phyloP scores from a whole-genome alignment of 116 monocot genomes.

The Iris pallida region DNA sequence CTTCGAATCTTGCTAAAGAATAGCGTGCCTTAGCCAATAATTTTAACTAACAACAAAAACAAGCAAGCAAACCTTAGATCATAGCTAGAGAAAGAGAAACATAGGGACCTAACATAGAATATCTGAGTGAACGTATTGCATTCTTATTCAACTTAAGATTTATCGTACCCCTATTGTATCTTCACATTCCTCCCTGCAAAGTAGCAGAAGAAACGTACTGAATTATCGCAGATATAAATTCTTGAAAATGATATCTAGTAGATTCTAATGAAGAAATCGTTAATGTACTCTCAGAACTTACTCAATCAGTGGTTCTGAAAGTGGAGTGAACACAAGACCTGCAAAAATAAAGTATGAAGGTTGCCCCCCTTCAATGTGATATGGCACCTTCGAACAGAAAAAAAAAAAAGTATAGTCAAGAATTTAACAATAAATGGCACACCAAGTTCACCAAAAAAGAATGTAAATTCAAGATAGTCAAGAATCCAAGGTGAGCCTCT shows the following conservation, averaged over 20 bases:
- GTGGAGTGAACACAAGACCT: constrained; percentile 85
- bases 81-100: background rate
- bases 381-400: constrained; percentile 49
- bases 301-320: constrained; percentile 94
- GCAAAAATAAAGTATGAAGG: constrained; percentile 75
- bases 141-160: no score
- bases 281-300: constrained; percentile 29
- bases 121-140: no score
- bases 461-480: constrained; percentile 8
- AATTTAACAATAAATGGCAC: background rate
- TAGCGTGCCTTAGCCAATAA: constrained; percentile 92
- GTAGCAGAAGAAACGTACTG: constrained; percentile 3
- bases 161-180: constrained; percentile 84
- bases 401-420: background rate
- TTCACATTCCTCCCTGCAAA: constrained; percentile 83
- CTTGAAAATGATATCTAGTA: background rate
- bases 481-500: background rate
- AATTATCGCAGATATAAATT: background rate
- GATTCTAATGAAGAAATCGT: background rate
- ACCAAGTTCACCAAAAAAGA: constrained; percentile 3
- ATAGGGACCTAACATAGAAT: no score
- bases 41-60: constrained; percentile 51
- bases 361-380: constrained; percentile 68
- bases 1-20: constrained; percentile 85
- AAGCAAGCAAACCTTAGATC: background rate